Base-by-base conservation (phyloP, 129 eudicot genomes). In the Lonicera japonica region DNA sequence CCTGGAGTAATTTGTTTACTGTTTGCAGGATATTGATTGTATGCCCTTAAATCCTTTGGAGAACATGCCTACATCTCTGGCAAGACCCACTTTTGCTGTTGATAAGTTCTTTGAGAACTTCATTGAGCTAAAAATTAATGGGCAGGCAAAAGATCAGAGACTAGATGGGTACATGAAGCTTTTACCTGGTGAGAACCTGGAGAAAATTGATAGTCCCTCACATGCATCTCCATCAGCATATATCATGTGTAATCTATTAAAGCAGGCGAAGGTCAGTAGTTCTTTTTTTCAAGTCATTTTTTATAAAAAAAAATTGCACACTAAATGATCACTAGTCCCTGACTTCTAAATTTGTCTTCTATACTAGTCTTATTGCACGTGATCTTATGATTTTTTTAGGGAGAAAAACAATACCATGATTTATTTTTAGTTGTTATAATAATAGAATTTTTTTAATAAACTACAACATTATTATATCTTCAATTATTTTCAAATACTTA, bases 21-120 rank as follows among this genome's bases (percentile, higher is more conserved):
- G 54, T 46, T 64, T 70, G 53, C 92, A 92, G 99, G 99, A 92
- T 70, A 78, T 85, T 50, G 89, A 92, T 76, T 92, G 99, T 78
- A 92, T 88, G 99, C 96, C 99, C 29, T 67, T 75, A 51, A 78
- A 88, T 80, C 89, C 96, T 21, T 62, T 70, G 16, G 99, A 92
- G 75, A 85, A 85, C 73, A 72, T 92, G 77, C 99, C 99, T 43
- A 75, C 85, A 60, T 82, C 82, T 29, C 72, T 80, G 67, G 75
- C 76, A 70, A 79, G 75, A 38, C 86, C 60, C 58, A 63, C 70
- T 24, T 18, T 71, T 54, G 50, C 77, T 55, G 70, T 69, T 76
- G 86, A 82, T 63, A 91, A 77, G 64, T 78, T 78, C 64, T 69
- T 66, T 60, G 81, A 87, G 72, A 80, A 68, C 70, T 71, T 87